phyloP scores from a whole-genome alignment of 2,329 filamentous ascomycete species.

The Cadophora sp. region DNA sequence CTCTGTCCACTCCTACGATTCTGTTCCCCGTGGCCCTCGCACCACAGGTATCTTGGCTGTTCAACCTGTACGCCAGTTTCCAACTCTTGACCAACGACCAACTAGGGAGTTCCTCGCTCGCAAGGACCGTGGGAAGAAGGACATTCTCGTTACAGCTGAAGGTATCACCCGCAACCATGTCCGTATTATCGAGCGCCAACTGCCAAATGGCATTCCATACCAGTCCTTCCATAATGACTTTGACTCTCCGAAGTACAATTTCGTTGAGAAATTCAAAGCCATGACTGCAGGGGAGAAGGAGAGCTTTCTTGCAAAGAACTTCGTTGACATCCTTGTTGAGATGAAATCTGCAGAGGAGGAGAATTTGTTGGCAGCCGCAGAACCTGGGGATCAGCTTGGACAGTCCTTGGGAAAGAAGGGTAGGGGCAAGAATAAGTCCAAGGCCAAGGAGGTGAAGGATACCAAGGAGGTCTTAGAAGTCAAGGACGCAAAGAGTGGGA shows the following conservation, averaged over 20 bases:
- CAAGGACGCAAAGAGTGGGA: neutral
- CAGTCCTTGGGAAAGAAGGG: constrained; percentile 1
- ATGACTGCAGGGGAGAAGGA: constrained; percentile 21
- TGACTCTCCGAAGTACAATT: constrained; percentile 18
- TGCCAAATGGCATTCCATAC: constrained; percentile 21
- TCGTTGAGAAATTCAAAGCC: constrained; percentile 12
- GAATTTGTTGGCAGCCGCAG: neutral
- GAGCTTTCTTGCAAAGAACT: constrained; percentile 27
- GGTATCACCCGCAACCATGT: constrained; percentile 28
- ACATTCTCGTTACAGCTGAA: constrained; percentile 30
- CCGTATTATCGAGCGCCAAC: constrained; percentile 21
- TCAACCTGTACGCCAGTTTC: constrained; percentile 3
- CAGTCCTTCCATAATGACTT: constrained; percentile 19
- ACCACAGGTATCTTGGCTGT: neutral
- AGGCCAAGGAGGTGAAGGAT: constrained; percentile 1
- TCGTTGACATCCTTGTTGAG: constrained; percentile 32
- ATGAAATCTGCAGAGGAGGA: constrained; percentile 4
- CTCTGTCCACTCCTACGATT: neutral
- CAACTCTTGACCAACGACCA: neutral
- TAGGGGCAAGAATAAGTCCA: constrained; percentile 1
- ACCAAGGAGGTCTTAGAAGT: neutral
- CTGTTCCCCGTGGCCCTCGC: neutral
- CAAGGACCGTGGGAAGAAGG: constrained; percentile 28
- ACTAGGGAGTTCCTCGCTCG: constrained; percentile 13
- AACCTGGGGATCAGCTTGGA: constrained; percentile 2